Base-by-base conservation (phyloP, 805 yeast genomes). In the Wickerhamiella nectarea region DNA sequence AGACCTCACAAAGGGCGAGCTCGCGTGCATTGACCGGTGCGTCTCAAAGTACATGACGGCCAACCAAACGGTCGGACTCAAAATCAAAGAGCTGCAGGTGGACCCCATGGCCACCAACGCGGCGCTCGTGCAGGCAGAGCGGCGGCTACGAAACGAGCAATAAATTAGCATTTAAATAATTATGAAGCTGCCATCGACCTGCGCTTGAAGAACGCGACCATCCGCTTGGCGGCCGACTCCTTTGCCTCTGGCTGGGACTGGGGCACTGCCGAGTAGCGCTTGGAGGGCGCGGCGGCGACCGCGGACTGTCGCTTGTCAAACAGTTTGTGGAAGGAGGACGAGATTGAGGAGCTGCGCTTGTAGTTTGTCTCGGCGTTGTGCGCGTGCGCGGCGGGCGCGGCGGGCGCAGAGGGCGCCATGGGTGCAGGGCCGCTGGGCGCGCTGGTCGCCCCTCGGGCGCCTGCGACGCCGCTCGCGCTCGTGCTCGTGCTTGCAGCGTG, bases 1-100 rank as follows among this genome's bases (percentile, higher is more conserved):
- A 8, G 96, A 89, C 20, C 65, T 87, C 44, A 76, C 75, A 50
- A 85, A 86, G 55, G 96, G 95, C 29, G 96, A 87, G 58, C 62
- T 69, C 47, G 70, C 74, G 36, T 89, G 96, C 59, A 64, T 83
- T 9, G 95, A 86, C 59, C 67, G 96, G 48, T 87, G 97, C 64
- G 89, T 82, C 36, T 63, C 76, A 50, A 87, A 87, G 60, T 86
- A 78, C 61, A 82, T 85, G 66, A 70, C 70, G 53, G 78, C 86
- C 37, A 86, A 50, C 44, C 22, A 28, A 79, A 33, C 38, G 19
- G 43, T 40, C 6, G 43, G 43, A 58, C 60, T 73, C 36, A 57
- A 70, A 43, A 65, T 83, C 24, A 91, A 89, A 0, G 70, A 67
- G 41, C 15, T 34, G 38, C n/a, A 25, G n/a, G 18, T 40, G 8